phyloP scores from a whole-genome alignment of 176 grass and related monocot species.

The Calamus simplicifolius region DNA sequence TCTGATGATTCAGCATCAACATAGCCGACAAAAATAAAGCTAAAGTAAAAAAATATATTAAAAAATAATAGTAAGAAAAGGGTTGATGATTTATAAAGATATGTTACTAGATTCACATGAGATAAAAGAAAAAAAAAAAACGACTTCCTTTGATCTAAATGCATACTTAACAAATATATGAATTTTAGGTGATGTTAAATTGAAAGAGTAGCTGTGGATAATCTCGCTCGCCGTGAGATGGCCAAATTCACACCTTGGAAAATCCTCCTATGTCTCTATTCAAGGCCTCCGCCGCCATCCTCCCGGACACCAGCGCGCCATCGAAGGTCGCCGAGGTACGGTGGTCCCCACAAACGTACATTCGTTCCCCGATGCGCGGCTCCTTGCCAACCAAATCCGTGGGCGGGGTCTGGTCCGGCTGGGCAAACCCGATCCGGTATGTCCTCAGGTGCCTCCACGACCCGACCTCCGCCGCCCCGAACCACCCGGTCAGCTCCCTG shows the following conservation, averaged over 20 bases:
- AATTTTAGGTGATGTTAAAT: no score
- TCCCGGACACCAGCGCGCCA: constrained; percentile 70
- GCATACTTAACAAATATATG: no score
- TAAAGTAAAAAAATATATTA: no score
- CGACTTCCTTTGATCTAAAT: no score
- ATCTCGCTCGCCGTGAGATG: no score
- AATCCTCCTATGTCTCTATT: constrained; percentile 22
- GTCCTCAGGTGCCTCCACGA: constrained; percentile 74
- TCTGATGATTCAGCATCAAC: no score
- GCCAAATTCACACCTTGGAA: background rate
- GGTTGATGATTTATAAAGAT: no score
- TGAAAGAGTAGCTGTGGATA: no score
- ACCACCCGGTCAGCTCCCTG: constrained; percentile 62
- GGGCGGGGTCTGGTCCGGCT: constrained; percentile 89
- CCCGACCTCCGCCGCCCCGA: constrained; percentile 38
- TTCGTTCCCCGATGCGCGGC: constrained; percentile 35
- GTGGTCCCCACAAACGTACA: constrained; percentile 89
- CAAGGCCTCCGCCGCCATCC: constrained; percentile 63
- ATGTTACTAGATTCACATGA: no score
- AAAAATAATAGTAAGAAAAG: no score
- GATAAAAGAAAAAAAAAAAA: no score
- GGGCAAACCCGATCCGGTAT: constrained; percentile 86
- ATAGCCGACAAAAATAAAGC: no score
- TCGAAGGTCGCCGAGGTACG: constrained; percentile 93
- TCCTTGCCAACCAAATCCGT: constrained; percentile 48